Base-by-base conservation (phyloP, 1,284 basidiomycete genomes). In the Malassezia vespertilionis region DNA sequence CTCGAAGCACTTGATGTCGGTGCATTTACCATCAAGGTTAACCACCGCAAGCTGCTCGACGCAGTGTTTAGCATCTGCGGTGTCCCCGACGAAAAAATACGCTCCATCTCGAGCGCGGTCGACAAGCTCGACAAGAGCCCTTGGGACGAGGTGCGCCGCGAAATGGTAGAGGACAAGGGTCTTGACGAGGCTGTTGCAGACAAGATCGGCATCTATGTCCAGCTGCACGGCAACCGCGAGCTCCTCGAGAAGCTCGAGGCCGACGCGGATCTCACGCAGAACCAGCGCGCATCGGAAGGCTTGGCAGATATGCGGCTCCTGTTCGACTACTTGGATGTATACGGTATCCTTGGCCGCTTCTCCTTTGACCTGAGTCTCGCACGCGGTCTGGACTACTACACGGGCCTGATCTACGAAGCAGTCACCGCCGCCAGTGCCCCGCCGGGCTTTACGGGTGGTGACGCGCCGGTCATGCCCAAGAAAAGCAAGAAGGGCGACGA, bases 361-460 rank as follows among this genome's bases (percentile, higher is more conserved):
- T 90, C 86, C 7, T 96, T 99, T 70, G 91, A 97, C 73, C 79
- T 97, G 60, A 91, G 87, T 7, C 80, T 97, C 18, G 93, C 93
- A 7, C 82, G 93, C 27, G 91, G 91, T 20, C 78, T 97, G 28
- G 93, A 97, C 73, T 97, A 97, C 74, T 96, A 99, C 75, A 97
- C 91, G 1, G 91, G 93, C 31, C 82, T 99, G 65, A 97, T 97
- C 71, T 96, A 95, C 75, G 93, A 99, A 74, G 93, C 88, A 32
- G 79, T 89, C 60, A 86, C 88, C 20, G 86, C 86, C 62, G 86
- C 82, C 1, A 95, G 89, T 8, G 89, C 90, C 0, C 89, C 91
- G 1, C 87, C 91, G 1, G 80, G 80, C 7, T 80, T 85, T 74
- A 37, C 62, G 11, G 41, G 61, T 50, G 18, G 49, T 35, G 52